Base-by-base conservation (phyloP, 2,329 filamentous ascomycete genomes). In the Dryadomyces sulphureus region DNA sequence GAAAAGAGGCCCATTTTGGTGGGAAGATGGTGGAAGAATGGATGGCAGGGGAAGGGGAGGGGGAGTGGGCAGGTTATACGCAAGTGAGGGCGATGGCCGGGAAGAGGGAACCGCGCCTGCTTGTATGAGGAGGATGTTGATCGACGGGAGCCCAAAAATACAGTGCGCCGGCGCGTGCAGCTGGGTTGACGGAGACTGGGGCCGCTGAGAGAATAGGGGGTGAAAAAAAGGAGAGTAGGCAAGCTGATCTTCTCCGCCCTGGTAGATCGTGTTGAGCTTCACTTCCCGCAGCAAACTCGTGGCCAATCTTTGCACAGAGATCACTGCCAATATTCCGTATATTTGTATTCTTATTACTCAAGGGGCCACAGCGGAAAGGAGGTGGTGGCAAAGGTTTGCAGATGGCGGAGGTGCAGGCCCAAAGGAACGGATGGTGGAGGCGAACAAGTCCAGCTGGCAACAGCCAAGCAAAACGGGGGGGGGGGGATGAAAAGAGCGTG, bases 1-100 rank as follows among this genome's bases (percentile, higher is more conserved):
- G 72, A 73, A 57, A 77, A 77, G 52, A 77, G 55, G 54, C 73
- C 72, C 73, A 77, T 77, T 49, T 12, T 43, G 41, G 8, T 19
- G 24, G 43, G 7, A 2, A 30, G 35, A n/a, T 17, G 34, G 30
- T 8, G 6, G 38, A 39, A 41, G 16, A 9, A 36, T 7, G 16
- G 7, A 36, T 17, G n/a, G 22, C 7, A 30, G 27, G 27, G 36
- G 36, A 12, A 25, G 21, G 17, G 14, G 19, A 12, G 24, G 9
- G 41, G n/a, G 22, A 25, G 9, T 12, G 27, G 16, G 7, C 16
- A 32, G 9, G 11, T 32, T 32, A 3, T 32, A 14, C 11, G 16
- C 17, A 22, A 27, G 20, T 17, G 39, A 32, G 27, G 27, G 4
- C 16, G 4, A 4, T 14, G 4, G 19, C 6, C 7, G 3, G 7